Evolutionary conservation across 208 protist species (phyloP), one percentile per base, ranked within the genome.

Genomic region (Trypanosoma melophagium): DNA sequence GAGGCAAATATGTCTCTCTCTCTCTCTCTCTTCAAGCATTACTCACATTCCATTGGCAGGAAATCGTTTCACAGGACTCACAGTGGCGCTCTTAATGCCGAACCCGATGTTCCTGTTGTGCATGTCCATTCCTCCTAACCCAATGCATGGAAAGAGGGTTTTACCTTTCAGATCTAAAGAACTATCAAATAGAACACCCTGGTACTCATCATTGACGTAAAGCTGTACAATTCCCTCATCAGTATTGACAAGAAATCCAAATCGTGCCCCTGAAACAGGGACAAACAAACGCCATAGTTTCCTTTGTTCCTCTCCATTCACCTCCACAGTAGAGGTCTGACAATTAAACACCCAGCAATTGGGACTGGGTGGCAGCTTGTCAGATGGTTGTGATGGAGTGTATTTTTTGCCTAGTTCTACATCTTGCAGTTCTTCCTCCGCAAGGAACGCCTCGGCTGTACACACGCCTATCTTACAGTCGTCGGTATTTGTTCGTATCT

Each of bases 231-330:
- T 71, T 24, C 91, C 91, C 17, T 71, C 67, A 61, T 95, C 61
- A 17, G 84, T 96, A 74, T 96, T 81, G n/a, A 93, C 83, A 41
- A 94, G 73, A 64, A 94, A 96, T 10, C 79, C 80, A 58, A 89
- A 78, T 21, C 84, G 58, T 10, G 74, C 86, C 14, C 91, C 91
- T 58, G 77, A 81, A 22, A 74, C 54, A 14, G 85, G 70, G 49
- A 92, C 75, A 60, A 95, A 87, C 3, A 88, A 60, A 9, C 87
- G 76, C 85, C 89, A 96, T 38, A 96, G 67, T 3, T 81, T 73
- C 74, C 89, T 93, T 50, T 60, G 41, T 66, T 87, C 73, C 42
- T 59, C 59, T 9, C 85, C 85, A 54, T 92, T 86, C 16, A 90
- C 70, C 54, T 87, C 81, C 25, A 89, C 83, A 25, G 77, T 78